Base-by-base conservation (phyloP, 78 protist species). In the Mantamonas sphyraenae region DNA sequence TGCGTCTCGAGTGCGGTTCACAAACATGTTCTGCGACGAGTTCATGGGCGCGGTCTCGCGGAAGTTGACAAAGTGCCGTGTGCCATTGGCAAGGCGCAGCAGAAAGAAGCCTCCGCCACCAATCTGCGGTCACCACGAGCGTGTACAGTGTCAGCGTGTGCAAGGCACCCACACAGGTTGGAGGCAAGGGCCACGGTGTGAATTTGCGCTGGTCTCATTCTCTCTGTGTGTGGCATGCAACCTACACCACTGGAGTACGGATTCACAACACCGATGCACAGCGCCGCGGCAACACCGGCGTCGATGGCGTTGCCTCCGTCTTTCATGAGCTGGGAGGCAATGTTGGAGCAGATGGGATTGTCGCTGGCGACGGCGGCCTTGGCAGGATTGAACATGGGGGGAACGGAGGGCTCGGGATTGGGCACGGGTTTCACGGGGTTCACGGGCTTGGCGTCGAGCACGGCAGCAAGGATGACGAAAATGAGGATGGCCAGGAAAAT, bases 321-420 rank as follows among this genome's bases (percentile, higher is more conserved):
- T 3, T 33, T 8, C 40, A 73, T 31, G 0, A 73, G 30, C 22
- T 2, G 42, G n/a, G 59, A 43, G 24, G 70, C 78, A 7, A 73
- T 42, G 16, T 30, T 12, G 2, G 78, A 73, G 65, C 78, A 73
- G 20, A 2, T 20, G 14, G 69, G 14, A 0, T 7, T 9, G 24
- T 73, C 78, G 12, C 70, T 50, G 16, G 78, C 78, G 0, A 62
- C 78, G 5, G 73, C 73, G 26, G 64, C 73, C 7, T 64, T 68
- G 5, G 47, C 47, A n/a, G n/a, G n/a, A n/a, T n/a, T 42, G 22
- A 12, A 5, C 47, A 10, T 10, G 22, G 5, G 47, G 47, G 22
- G 47, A 42, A 42, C 10, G 47, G 22, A 10, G 22, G 47, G 10
- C 47, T 5, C 5, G 5, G 47, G 22, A 5, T 5, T 5, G 10